These are phyloP conservation scores for Eugenia klotzschiana DNA, from an alignment of 441 rosid genomes.

Conservation along the genomic window DNA sequence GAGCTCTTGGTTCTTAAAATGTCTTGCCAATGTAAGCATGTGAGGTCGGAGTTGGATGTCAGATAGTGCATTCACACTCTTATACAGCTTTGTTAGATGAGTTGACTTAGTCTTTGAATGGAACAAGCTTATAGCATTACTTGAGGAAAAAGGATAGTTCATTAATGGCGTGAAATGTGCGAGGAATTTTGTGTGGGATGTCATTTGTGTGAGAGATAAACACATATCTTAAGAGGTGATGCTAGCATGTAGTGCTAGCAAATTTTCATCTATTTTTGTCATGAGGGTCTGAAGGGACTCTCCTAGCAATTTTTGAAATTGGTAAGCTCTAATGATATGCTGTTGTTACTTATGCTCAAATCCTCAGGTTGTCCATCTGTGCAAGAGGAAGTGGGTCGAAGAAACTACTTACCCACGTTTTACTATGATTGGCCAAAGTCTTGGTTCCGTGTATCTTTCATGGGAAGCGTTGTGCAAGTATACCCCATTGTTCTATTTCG, in stretches of 20 bases:
- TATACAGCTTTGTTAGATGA: not conserved
- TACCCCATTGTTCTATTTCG: slow-evolving; percentile 55
- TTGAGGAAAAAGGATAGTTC: not conserved
- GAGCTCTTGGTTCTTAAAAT: not conserved
- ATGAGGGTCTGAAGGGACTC: not conserved
- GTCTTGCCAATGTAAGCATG: not conserved
- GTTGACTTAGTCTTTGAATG: not conserved
- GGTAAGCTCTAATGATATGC: not conserved
- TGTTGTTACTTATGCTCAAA: not conserved
- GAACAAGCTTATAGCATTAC: not conserved
- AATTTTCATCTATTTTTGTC: not conserved
- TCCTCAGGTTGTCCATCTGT: slow-evolving; percentile 58
- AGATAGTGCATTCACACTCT: not conserved
- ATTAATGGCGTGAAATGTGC: not conserved
- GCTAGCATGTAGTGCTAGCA: not conserved
- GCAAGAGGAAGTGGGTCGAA: slow-evolving; percentile 71
- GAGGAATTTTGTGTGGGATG: not conserved
- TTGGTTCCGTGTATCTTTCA: slow-evolving; percentile 68
- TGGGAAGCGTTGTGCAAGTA: slow-evolving; percentile 85
- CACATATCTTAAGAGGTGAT: not conserved
- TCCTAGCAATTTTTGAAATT: not conserved
- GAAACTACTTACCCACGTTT: slow-evolving; percentile 69
- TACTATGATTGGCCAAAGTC: slow-evolving; percentile 93
- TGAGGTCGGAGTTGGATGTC: not conserved
- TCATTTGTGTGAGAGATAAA: not conserved